A percentile compares a stretch with the other conserved stretches of the same genome.
Conservation (phyloP, 805 yeast genomes). For the Yarrowia sp. region DNA sequence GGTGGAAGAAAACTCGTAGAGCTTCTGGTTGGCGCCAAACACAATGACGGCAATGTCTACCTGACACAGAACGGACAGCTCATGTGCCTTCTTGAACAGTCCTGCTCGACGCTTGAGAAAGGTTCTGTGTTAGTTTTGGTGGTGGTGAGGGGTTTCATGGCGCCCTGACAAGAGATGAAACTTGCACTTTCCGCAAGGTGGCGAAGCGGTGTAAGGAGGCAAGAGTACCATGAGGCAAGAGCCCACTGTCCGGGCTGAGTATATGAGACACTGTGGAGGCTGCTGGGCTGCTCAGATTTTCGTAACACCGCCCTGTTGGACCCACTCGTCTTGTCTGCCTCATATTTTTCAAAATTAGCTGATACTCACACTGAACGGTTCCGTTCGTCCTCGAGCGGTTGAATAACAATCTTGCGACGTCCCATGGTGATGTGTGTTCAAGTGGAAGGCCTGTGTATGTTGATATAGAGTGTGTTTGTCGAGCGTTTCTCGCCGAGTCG, state of each 20-base stretch:
- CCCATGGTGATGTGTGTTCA: constrained; percentile 62
- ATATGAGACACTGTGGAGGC: no score
- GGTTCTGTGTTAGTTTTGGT: constrained; percentile 46
- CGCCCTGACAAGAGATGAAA: no score
- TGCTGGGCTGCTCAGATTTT: background rate
- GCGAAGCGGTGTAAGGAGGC: background rate
- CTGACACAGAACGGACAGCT: constrained; percentile 83
- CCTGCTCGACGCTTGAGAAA: constrained; percentile 95
- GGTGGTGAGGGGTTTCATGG: no score
- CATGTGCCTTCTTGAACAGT: constrained; percentile 76
- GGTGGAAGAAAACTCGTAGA: constrained; percentile 80
- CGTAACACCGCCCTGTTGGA: background rate
- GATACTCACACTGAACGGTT: constrained; percentile 50
- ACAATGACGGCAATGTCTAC: constrained; percentile 91
- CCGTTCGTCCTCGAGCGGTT: constrained; percentile 87
- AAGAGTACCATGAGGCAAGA: no score
- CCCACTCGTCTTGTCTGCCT: background rate
- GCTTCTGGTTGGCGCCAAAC: constrained; percentile 70
- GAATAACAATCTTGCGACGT: constrained; percentile 90
- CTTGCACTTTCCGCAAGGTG: background rate
- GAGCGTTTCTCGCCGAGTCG: background rate
- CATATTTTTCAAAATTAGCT: background rate
- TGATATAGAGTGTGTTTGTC: background rate
- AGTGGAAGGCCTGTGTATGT: background rate
- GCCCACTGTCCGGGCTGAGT: no score